phyloP scores from a whole-genome alignment of 345 rosid genomes.

The Brassica rapa region DNA sequence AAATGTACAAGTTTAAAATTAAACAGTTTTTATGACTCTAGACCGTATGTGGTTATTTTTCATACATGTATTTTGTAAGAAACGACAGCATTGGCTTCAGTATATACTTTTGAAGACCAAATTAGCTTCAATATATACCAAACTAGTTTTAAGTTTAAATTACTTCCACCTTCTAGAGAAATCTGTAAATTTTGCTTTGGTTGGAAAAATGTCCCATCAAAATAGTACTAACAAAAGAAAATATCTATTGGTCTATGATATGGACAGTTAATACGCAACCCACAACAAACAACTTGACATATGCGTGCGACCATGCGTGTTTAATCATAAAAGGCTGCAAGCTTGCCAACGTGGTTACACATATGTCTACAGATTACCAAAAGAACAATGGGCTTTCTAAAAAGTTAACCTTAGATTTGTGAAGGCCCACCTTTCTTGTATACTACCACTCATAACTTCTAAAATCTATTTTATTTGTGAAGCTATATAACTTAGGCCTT shows the following conservation, averaged over 20 bases:
- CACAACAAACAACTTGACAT: conserved; percentile 9
- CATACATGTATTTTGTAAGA: background rate
- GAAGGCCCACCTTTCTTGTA: background rate
- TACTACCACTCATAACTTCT: background rate
- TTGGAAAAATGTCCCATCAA: conserved; percentile 16
- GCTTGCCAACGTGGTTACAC: conserved; percentile 7
- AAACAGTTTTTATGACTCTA: background rate
- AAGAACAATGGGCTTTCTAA: conserved; percentile 7
- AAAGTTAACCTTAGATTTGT: background rate
- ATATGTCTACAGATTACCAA: background rate
- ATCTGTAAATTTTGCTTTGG: conserved; percentile 26
- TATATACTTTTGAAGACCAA: background rate
- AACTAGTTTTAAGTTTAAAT: background rate
- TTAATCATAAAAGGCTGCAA: background rate
- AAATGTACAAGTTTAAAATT: background rate
- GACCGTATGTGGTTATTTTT: background rate
- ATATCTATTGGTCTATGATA: conserved; percentile 5
- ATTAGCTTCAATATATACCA: too few relatives aligned
- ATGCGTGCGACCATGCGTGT: background rate
- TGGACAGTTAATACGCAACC: conserved; percentile 5
- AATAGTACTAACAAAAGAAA: background rate
- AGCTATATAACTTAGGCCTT: background rate
- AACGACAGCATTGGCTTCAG: background rate
- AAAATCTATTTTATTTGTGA: background rate
- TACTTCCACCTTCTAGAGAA: conserved; percentile 9